Evolutionary conservation across 257 asterid species (phyloP).

Genomic region (Solanum phureja): DNA sequence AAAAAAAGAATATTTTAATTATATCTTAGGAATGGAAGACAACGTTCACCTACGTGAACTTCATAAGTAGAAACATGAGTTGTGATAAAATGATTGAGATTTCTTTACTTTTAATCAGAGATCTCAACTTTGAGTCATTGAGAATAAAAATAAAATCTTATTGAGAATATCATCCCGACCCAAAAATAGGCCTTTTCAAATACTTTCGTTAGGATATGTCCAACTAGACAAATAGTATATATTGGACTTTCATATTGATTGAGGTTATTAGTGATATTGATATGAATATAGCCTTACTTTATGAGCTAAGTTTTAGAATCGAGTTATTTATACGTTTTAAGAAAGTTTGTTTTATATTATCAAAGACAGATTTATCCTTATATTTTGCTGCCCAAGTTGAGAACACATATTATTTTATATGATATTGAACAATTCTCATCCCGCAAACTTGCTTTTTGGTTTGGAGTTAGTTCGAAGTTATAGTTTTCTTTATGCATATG

Average conservation of each 20-base stretch:
- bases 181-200: neutral
- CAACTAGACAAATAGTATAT: neutral
- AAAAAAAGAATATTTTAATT: neutral
- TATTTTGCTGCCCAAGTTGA: neutral
- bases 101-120: neutral
- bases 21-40: neutral
- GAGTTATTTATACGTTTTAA: neutral
- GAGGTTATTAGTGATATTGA: neutral
- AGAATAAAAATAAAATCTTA: rapidly evolving
- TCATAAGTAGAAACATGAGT: neutral
- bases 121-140: neutral
- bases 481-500: no score
- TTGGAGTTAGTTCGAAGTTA: neutral
- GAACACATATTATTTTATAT: neutral
- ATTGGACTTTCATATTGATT: neutral
- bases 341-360: neutral
- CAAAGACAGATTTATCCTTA: neutral
- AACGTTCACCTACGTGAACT: neutral
- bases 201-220: neutral
- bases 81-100: neutral
- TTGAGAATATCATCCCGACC: neutral
- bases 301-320: neutral
- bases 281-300: neutral
- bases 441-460: neutral
- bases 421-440: neutral